Base-by-base conservation (phyloP, 495 filamentous ascomycete species). In the Aspergillus incahuasiensis region DNA sequence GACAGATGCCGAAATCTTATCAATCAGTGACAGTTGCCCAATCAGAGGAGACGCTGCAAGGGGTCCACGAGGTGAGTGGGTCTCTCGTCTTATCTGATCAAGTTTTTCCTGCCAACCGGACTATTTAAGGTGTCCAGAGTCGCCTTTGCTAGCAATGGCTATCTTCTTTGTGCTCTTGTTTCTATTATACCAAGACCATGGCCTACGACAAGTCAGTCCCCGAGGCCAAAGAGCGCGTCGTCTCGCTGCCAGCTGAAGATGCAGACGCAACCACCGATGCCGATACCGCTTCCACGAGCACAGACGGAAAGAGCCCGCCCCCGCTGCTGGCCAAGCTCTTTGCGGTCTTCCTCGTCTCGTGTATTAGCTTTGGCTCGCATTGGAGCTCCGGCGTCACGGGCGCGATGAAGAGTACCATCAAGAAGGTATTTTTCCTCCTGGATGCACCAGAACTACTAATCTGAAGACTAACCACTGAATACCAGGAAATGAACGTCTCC, bases 381-480 rank as follows among this genome's bases (percentile, higher is more conserved):
- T 77, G 72, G 71, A 73, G 71, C 38, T 66, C 67, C 15, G 68
- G 71, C 8, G 70, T 77, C 0, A 75, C 72, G 1, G 67, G 72
- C 6, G 74, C 74, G 2, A 77, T 77, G 74, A 75, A 77, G 41
- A 77, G 63, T 42, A 75, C 71, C 7, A 65, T 77, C 2, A 75
- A 75, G 50, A 73, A 75, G 69, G 73, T 74, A 63, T 19, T 46
- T 46, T 6, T 46, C 2, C 6, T 9, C 15, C n/a, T n/a, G n/a
- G n/a, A n/a, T n/a, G n/a, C n/a, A n/a, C n/a, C n/a, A n/a, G n/a
- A n/a, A n/a, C n/a, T n/a, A n/a, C n/a, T n/a, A n/a, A n/a, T n/a
- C n/a, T n/a, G n/a, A n/a, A n/a, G n/a, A n/a, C n/a, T n/a, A n/a
- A n/a, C n/a, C n/a, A n/a, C n/a, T n/a, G n/a, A n/a, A 7, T 16